These are phyloP conservation scores for Phylloporus scabripes DNA, from an alignment of 768 basidiomycete species.

Conservation along the genomic window DNA sequence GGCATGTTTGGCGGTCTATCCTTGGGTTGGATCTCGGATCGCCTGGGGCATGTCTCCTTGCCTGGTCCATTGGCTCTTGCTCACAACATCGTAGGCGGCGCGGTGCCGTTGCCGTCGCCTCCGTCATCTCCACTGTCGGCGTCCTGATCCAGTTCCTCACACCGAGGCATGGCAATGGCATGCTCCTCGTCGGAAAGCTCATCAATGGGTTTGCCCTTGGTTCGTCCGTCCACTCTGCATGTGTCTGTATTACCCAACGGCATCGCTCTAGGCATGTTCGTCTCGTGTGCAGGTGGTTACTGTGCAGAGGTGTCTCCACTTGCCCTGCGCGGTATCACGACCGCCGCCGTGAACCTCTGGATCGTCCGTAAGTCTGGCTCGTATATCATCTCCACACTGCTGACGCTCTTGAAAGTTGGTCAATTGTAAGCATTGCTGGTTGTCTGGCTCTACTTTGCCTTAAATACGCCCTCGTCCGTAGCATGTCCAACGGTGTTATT, in stretches of 20 bases:
- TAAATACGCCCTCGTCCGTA: not conserved
- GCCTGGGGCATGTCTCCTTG: constrained; percentile 3
- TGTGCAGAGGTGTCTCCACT: constrained; percentile 29
- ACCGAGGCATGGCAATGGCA: constrained; percentile 19
- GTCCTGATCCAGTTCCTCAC: constrained; percentile 24
- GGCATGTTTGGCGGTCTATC: no score
- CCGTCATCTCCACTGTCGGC: constrained; percentile 16
- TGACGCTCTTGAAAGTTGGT: constrained; percentile 16
- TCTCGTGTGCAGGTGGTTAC: constrained; percentile 21
- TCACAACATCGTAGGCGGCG: constrained; percentile 15
- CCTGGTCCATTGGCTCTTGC: not conserved
- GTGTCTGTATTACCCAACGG: not conserved
- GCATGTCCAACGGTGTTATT: constrained; percentile 23
- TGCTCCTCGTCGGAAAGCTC: constrained; percentile 23
- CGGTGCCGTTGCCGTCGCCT: constrained; percentile 20
- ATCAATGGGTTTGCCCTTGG: constrained; percentile 25
- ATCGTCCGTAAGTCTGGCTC: constrained; percentile 15
- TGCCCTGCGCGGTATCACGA: constrained; percentile 22
- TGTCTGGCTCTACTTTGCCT: not conserved
- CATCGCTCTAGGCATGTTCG: constrained; percentile 15
- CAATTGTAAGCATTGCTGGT: constrained; percentile 15
- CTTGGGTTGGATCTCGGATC: no score
- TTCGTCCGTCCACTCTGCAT: not conserved
- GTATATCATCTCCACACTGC: not conserved
- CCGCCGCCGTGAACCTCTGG: constrained; percentile 24